Evolutionary conservation across 2,329 filamentous ascomycete species (phyloP).

Genomic region (Knoxdaviesia capensis): DNA sequence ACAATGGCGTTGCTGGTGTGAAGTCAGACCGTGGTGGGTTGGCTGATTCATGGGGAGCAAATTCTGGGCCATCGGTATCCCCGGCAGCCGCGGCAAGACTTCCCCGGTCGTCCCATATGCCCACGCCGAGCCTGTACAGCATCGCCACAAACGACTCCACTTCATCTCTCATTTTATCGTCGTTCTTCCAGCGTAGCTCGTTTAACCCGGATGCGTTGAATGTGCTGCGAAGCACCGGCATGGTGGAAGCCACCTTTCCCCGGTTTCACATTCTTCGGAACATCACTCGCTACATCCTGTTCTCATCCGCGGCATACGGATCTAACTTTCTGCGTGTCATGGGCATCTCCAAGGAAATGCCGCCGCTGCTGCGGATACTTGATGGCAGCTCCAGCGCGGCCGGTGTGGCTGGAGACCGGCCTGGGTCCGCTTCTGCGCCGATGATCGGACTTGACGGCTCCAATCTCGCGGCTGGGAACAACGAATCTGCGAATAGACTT

Average conservation of each 20-base stretch:
- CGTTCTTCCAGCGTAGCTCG: constrained; percentile 25
- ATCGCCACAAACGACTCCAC: constrained; percentile 34
- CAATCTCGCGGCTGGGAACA: constrained; percentile 16
- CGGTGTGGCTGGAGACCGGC: too few species aligned
- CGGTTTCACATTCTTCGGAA: constrained; percentile 37
- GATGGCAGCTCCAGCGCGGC: too few species aligned
- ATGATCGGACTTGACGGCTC: too few species aligned
- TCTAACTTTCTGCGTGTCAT: constrained; percentile 41
- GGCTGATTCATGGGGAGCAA: too few species aligned
- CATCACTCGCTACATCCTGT: constrained; percentile 44
- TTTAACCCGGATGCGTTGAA: constrained; percentile 28
- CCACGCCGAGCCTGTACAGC: constrained; percentile 38
- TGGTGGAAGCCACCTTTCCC: constrained; percentile 38
- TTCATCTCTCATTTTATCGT: constrained; percentile 28
- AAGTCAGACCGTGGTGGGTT: too few species aligned
- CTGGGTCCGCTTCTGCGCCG: too few species aligned
- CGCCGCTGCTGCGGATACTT: constrained; percentile 10
- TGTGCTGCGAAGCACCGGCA: constrained; percentile 28
- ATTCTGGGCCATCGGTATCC: too few species aligned
- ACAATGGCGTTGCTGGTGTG: too few species aligned
- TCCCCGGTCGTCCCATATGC: too few species aligned
- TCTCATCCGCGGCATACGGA: constrained; percentile 46
- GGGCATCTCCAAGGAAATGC: constrained; percentile 34
- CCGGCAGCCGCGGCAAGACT: too few species aligned
- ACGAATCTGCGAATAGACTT: constrained; percentile 4